Evolutionary conservation across 2,329 filamentous ascomycete genomes (phyloP), one percentile per base, ranked within the genome.

Genomic region (Fusarium xyrophilum): DNA sequence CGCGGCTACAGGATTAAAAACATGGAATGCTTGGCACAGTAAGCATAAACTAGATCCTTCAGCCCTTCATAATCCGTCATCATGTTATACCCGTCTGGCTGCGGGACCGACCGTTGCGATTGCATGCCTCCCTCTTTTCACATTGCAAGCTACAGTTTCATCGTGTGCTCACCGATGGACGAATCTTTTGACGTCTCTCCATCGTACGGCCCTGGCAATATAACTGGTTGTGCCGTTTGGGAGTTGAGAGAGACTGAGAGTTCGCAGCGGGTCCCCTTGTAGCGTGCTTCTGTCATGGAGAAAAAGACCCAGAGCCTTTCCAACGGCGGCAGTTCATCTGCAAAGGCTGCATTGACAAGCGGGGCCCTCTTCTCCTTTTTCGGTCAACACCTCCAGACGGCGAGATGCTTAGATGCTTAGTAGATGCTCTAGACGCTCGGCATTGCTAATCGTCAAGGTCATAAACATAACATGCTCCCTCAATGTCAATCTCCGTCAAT

Each of bases 271-370:
- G 28, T 35, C 47, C 44, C 30, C 46, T 65, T 65, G 60, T 65
- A 65, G 62, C 62, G 62, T 19, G 43, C 53, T 63, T 63, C 54
- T 48, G 61, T 25, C 60, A 58, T 64, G n/a, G n/a, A 52, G 51
- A 63, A 63, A 56, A 62, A 55, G 58, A 62, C 38, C 11, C 46
- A 15, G 33, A 28, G 62, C 62, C 54, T 39, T 65, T 65, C 62
- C 62, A 65, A 65, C 62, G 62, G 60, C 47, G 62, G 62, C 62
- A 65, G 62, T 65, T 65, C 54, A 36, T 10, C 53, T 65, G 42
- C 62, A 65, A 28, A 40, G 32, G 23, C 40, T 64, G 61, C 62
- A 65, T 65, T 60, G 60, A 65, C 35, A 21, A 30, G 62, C 42
- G 62, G 62, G 54, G 21, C 60, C 54, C 32, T 21, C 36, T 13